Evolutionary conservation across 176 grass and related monocot genomes (phyloP).

Genomic region (Aegilops umbellulata): DNA sequence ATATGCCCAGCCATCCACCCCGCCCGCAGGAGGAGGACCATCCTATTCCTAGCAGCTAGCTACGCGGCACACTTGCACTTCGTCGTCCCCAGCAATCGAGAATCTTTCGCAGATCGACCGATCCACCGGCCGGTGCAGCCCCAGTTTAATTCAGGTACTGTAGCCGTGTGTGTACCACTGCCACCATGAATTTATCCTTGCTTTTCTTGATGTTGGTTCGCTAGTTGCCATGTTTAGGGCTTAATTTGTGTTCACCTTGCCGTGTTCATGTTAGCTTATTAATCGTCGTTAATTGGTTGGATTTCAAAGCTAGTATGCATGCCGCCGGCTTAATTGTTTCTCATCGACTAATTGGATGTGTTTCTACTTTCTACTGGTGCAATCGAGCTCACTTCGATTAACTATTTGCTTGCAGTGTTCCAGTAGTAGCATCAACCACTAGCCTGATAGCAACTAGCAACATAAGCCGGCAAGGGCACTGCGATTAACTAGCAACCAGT

Average conservation of each 20-base stretch:
- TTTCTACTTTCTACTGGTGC: not conserved
- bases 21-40: conserved; percentile 39
- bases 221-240: not conserved
- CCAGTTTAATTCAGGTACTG: conserved; percentile 20
- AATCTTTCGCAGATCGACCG: conserved; percentile 21
- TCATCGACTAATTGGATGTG: not conserved
- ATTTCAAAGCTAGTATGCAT: not conserved
- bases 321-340: not conserved
- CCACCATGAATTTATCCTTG: not conserved
- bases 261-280: not conserved
- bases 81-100: not conserved
- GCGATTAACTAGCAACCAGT: too few relatives aligned
- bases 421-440: not conserved
- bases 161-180: not conserved
- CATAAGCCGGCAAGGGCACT: too few relatives aligned
- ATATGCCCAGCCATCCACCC: conserved; percentile 22
- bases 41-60: conserved; percentile 23
- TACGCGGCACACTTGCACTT: not conserved
- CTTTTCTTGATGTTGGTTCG: not conserved
- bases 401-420: not conserved
- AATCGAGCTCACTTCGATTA: not conserved
- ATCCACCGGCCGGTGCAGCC: not conserved
- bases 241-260: not conserved
- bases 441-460: not conserved
- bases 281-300: not conserved